Base-by-base conservation (phyloP, 2,329 filamentous ascomycete species). In the Arthrobotrys megalospora region DNA sequence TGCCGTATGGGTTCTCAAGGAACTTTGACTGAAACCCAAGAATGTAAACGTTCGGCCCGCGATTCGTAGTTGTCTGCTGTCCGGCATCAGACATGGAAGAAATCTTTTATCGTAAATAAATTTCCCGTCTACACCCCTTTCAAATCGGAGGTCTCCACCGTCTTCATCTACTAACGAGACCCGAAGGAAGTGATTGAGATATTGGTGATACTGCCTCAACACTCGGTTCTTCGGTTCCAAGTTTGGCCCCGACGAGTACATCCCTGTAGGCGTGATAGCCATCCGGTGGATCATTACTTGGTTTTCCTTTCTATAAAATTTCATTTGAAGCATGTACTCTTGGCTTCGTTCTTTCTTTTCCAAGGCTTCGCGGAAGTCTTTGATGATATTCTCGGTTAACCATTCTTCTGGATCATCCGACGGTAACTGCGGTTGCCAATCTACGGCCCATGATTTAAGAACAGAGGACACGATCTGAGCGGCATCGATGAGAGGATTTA, bases 11-110 rank as follows among this genome's bases (percentile, higher is more conserved):
- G 89, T 87, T 11, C 92, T 87, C 3, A 95, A 86, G 0, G 92
- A 94, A 0, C 92, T 95, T 83, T 94, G 91, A 0, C 92, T 94
- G 83, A 94, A 95, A 0, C 92, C 92, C 0, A 95, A 86, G 81
- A 94, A 95, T 0, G 84, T 84, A 81, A 90, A 93, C 0, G 83
- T 82, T 11, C 90, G 86, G 0, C 90, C 91, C 1, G 88, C 91
- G 66, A 95, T 88, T 0, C 84, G 82, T 32, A 96, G 88, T 0
- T 90, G 90, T 0, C 86, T 81, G 1, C 85, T 64, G 3, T 66
- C 63, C 1, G 68, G 76, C 53, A 70, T 62, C 83, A 94, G 94
- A 0, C 90, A 88, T 0, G 83, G 80, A 77, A 89, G 88, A 7
- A 93, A 86, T 0, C 80, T 50, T 0, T 88, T 85, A 4, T 88